These are phyloP conservation scores for Entonaema liquescens DNA, from an alignment of 495 filamentous ascomycete genomes.

Conservation along the genomic window DNA sequence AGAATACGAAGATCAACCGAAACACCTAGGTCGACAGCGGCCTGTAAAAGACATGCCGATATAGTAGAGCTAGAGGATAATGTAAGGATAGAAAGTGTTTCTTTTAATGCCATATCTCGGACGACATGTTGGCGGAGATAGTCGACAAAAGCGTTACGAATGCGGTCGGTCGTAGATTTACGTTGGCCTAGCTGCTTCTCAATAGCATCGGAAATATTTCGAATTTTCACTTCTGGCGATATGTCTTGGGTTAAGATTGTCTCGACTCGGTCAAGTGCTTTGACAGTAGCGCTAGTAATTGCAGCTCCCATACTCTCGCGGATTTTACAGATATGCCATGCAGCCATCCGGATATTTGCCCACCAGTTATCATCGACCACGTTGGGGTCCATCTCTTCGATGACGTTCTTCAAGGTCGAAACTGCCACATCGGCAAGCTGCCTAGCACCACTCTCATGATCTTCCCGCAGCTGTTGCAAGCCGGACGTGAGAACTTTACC, in stretches of 20 bases:
- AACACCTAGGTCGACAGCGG: conserved; percentile 28
- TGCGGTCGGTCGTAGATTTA: conserved; percentile 37
- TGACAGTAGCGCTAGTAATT: conserved; percentile 61
- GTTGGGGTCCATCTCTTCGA: conserved; percentile 37
- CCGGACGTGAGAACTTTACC: conserved; percentile 56
- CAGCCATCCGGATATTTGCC: conserved; percentile 61
- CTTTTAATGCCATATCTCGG: conserved; percentile 16
- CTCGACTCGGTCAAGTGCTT: conserved; percentile 51
- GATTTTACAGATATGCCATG: conserved; percentile 72
- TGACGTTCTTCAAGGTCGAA: conserved; percentile 54
- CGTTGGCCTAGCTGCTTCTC: conserved; percentile 32
- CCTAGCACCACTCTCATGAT: conserved; percentile 65
- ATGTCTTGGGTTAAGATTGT: conserved; percentile 36
- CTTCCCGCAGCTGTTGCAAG: conserved; percentile 56
- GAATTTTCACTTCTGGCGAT: conserved; percentile 44
- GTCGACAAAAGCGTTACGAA: conserved; percentile 48
- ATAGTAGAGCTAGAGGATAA: conserved; percentile 71
- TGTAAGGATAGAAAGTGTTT: conserved; percentile 61
- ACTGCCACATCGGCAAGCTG: conserved; percentile 63
- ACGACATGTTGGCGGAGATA: conserved; percentile 36
- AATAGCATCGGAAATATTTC: conserved; percentile 43
- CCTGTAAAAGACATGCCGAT: conserved; percentile 41
- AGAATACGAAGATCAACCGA: conserved; percentile 65
- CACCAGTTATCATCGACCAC: conserved; percentile 58
- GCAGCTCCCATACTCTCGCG: conserved; percentile 71